These are phyloP conservation scores for Macaranga tanarius DNA, from an alignment of 441 rosid species.

Conservation along the genomic window DNA sequence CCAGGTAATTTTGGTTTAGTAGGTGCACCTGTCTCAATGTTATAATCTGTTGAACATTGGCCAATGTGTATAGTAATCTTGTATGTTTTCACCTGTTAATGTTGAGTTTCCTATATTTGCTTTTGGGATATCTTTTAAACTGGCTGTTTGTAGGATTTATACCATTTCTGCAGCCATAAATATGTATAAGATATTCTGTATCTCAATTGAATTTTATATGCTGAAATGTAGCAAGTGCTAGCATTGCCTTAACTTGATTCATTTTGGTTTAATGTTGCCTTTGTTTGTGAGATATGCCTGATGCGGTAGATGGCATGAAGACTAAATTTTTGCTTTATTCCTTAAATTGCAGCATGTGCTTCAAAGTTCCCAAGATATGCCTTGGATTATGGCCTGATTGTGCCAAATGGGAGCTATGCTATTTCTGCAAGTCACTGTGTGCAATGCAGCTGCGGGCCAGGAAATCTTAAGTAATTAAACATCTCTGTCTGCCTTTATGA, in stretches of 20 bases:
- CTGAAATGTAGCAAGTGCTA: background rate
- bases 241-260: background rate
- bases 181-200: background rate
- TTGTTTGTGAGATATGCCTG: background rate
- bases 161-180: background rate
- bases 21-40: background rate
- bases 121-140: background rate
- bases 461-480: slow-evolving; percentile 62
- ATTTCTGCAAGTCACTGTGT: slow-evolving; percentile 89
- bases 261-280: background rate
- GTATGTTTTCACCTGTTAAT: slow-evolving; percentile 10
- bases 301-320: background rate
- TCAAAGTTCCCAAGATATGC: slow-evolving; percentile 76
- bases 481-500: slow-evolving; percentile 15
- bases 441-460: slow-evolving; percentile 89
- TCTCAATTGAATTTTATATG: background rate
- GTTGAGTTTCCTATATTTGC: background rate
- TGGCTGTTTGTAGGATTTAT: background rate
- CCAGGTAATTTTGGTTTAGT: slow-evolving; percentile 44
- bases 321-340: slow-evolving; percentile 11
- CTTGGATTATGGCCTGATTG: slow-evolving; percentile 63
- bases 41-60: background rate
- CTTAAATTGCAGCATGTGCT: slow-evolving; percentile 70
- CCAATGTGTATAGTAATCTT: slow-evolving; percentile 3
- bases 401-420: slow-evolving; percentile 89